Conservation (phyloP, 257 asterid species). For the Ilex asprella region DNA sequence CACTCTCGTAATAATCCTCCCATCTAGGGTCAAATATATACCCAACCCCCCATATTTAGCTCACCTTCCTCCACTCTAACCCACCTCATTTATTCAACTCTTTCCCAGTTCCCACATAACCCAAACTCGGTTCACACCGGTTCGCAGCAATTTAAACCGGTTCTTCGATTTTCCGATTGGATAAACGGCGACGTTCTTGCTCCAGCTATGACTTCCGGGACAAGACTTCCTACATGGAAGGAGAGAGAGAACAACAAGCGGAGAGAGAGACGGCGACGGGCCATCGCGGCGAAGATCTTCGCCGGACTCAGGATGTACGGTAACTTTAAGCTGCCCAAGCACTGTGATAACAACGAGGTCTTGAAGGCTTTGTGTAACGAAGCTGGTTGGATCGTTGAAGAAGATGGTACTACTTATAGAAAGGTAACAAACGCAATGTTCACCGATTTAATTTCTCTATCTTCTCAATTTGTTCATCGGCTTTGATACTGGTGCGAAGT, state of each 20-base stretch:
- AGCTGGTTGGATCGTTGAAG: slow-evolving; percentile 93
- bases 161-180: too few species aligned
- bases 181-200: slow-evolving; percentile 10
- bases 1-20: too few species aligned
- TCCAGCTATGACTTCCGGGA: slow-evolving; percentile 63
- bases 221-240: slow-evolving; percentile 93
- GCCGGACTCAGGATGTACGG: slow-evolving; percentile 89
- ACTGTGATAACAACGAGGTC: slow-evolving; percentile 95
- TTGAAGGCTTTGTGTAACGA: slow-evolving; percentile 87
- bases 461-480: not conserved
- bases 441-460: not conserved
- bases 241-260: slow-evolving; percentile 97
- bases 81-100: too few species aligned
- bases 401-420: slow-evolving; percentile 88
- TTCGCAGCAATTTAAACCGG: not conserved
- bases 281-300: slow-evolving; percentile 94
- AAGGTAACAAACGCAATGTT: slow-evolving; percentile 36
- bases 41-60: too few species aligned
- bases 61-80: too few species aligned
- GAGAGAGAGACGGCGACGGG: slow-evolving; percentile 87
- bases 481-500: not conserved
- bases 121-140: not conserved
- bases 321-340: slow-evolving; percentile 84
- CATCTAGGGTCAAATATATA: too few species aligned
- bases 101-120: too few species aligned